Conservation (phyloP, 331 rosid species). For the Spiraea crenata region DNA sequence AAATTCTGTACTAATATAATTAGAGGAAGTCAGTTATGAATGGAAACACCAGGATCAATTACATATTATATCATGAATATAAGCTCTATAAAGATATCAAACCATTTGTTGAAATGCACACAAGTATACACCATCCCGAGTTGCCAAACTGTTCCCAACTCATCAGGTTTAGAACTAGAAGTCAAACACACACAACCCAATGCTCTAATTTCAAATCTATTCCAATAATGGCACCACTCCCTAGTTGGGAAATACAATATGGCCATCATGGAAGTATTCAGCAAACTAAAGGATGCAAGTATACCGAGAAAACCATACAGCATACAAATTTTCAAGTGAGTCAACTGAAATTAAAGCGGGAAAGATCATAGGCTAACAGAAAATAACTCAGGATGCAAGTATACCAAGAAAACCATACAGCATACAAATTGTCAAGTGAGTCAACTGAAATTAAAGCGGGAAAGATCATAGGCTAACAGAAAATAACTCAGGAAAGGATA, state of each 20-base stretch:
- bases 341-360: background rate
- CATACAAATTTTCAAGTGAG: background rate
- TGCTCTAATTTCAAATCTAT: conserved; percentile 2
- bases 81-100: background rate
- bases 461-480: background rate
- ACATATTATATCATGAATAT: too few relatives aligned
- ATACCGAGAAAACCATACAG: background rate
- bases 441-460: background rate
- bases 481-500: background rate
- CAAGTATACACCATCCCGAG: background rate
- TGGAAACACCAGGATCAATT: too few relatives aligned
- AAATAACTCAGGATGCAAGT: background rate
- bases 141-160: background rate
- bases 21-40: too few relatives aligned
- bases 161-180: background rate
- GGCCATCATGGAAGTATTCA: background rate
- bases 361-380: background rate
- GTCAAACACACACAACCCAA: background rate
- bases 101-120: background rate
- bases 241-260: conserved; percentile 4
- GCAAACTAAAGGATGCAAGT: background rate
- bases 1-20: too few relatives aligned
- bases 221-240: conserved; percentile 5
- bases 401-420: background rate
- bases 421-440: background rate